These are phyloP conservation scores for Paramecium biaurelia DNA, from an alignment of 73 alveolate species.

Conservation along the genomic window DNA sequence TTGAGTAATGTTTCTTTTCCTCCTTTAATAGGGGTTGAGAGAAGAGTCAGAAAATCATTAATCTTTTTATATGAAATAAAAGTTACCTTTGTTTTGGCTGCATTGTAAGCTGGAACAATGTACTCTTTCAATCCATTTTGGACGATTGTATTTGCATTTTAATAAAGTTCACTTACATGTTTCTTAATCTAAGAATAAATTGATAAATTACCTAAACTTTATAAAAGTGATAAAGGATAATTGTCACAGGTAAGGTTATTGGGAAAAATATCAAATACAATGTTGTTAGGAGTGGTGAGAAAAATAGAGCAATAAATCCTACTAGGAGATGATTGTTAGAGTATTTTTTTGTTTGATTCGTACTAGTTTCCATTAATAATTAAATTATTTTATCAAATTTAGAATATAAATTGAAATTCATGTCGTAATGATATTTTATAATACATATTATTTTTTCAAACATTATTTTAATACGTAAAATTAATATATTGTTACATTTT, in stretches of 20 bases:
- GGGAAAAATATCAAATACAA: neutral
- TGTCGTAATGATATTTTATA: neutral
- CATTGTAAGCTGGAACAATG: neutral
- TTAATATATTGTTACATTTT: neutral
- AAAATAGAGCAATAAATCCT: neutral
- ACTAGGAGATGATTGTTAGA: neutral
- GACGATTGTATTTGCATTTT: neutral
- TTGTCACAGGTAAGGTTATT: neutral
- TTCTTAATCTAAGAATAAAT: neutral
- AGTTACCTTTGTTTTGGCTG: neutral
- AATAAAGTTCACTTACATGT: neutral
- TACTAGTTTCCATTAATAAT: slow-evolving; percentile 1
- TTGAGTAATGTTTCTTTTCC: neutral
- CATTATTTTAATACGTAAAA: neutral
- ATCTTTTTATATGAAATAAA: neutral
- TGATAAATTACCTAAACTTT: neutral
- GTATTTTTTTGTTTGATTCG: neutral
- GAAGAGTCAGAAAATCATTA: neutral
- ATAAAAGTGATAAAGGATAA: neutral
- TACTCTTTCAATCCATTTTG: neutral
- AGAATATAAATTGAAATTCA: neutral
- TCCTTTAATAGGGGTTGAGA: neutral
- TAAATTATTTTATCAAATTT: neutral
- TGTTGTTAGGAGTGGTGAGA: neutral
- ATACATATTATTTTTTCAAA: neutral